Base-by-base conservation (phyloP, 495 filamentous ascomycete species). In the Neurospora sp. region DNA sequence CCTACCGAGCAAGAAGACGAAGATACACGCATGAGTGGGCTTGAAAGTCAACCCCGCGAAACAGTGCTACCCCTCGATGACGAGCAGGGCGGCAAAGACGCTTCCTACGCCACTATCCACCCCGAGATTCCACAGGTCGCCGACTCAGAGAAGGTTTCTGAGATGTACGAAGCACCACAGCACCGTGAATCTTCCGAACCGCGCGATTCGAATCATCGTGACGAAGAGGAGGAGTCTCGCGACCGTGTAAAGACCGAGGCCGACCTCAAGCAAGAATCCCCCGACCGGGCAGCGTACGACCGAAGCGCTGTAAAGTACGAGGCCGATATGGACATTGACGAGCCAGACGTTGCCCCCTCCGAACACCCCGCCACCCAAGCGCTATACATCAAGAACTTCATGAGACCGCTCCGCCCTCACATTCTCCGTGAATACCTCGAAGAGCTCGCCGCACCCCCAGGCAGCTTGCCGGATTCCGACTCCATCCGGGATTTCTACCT, bases 381-480 rank as follows among this genome's bases (percentile, higher is more conserved):
- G 48, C 85, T 99, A 69, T 99, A 98, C 83, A 96, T 99, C 77
- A 91, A 91, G 77, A 89, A 97, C 76, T 88, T 99, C 66, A 94
- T 96, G 90, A 89, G 96, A 54, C 96, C 96, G 18, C 85, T 99
- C 10, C 92, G 92, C 74, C 87, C 88, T 3, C 77, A 77, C 6
- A 79, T 82, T 1, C 86, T 99, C 7, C 87, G 87, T 72, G 85
- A 86, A 0, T 90, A 97, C 77, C 83, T 99, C 31, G 74, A 88
- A 38, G 80, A 84, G 18, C 86, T 97, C 42, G 93, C 92, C 16
- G 84, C 91, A 2, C 81, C 90, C 2, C 85, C 88, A 6, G 86
- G 84, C 40, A 71, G 79, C 42, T 78, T 84, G 11, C 80, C 84
- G 3, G 85, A 91, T 54, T 75, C 85, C 1, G 84, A 86, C 27